These are phyloP conservation scores for Leccinum truebloodii DNA, from an alignment of 768 basidiomycete species.

Conservation along the genomic window DNA sequence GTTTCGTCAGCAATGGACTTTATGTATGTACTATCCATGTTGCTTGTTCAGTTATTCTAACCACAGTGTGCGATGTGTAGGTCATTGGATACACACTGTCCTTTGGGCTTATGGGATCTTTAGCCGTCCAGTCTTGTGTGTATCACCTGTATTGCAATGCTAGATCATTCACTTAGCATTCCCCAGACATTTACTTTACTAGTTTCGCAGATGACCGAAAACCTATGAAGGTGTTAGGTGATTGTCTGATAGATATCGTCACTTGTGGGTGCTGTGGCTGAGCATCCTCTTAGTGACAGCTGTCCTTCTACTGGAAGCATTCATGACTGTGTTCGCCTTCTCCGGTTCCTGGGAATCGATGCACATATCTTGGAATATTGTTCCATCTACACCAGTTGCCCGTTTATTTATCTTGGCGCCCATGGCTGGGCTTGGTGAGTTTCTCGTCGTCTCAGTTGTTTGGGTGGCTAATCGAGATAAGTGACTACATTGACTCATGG, in stretches of 20 bases:
- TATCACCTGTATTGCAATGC: background rate
- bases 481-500: slow-evolving; percentile 9
- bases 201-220: slow-evolving; percentile 16
- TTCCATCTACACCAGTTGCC: no score
- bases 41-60: no score
- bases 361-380: no score
- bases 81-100: slow-evolving; percentile 18
- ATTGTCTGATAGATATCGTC: background rate
- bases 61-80: background rate
- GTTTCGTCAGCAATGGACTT: no score
- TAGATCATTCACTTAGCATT: background rate
- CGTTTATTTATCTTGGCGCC: background rate
- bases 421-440: background rate
- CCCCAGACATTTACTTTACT: slow-evolving; percentile 22
- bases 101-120: slow-evolving; percentile 18
- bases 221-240: slow-evolving; percentile 21
- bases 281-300: slow-evolving; percentile 6
- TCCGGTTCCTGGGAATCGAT: no score
- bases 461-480: background rate
- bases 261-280: background rate
- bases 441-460: background rate
- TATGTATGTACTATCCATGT: no score
- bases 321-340: slow-evolving; percentile 14
- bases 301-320: slow-evolving; percentile 18
- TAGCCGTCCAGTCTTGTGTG: slow-evolving; percentile 19